These are phyloP conservation scores for Epichloe gansuensis DNA, from an alignment of 2,329 filamentous ascomycete species.

Conservation along the genomic window DNA sequence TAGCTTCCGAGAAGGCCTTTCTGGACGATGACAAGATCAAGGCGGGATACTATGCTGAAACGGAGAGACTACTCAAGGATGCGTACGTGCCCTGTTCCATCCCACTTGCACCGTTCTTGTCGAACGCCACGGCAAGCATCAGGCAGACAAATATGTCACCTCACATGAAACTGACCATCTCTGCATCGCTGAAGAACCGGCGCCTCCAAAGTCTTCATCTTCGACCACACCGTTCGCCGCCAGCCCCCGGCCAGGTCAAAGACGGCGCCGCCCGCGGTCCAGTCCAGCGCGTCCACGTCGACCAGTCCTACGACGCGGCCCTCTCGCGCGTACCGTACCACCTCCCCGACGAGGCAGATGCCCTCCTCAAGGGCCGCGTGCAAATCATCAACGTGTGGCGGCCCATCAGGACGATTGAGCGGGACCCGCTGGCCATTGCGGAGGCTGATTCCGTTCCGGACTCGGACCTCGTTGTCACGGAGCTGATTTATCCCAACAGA, in stretches of 20 bases:
- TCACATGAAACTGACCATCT: no score
- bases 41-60: slow-evolving; percentile 57
- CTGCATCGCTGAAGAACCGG: slow-evolving; percentile 33
- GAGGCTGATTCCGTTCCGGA: slow-evolving; percentile 38
- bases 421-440: slow-evolving; percentile 42
- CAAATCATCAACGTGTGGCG: slow-evolving; percentile 45
- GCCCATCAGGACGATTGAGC: slow-evolving; percentile 32
- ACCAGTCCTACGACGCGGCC: slow-evolving; percentile 39
- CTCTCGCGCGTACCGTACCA: slow-evolving; percentile 26
- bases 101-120: not conserved
- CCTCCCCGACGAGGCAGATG: slow-evolving; percentile 31
- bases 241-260: slow-evolving; percentile 30
- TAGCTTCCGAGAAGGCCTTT: slow-evolving; percentile 25
- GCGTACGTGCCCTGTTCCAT: slow-evolving; percentile 22
- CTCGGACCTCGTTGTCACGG: slow-evolving; percentile 34
- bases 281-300: slow-evolving; percentile 40
- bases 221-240: slow-evolving; percentile 46
- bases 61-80: slow-evolving; percentile 53
- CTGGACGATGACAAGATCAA: slow-evolving; percentile 50
- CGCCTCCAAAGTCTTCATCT: slow-evolving; percentile 43
- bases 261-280: slow-evolving; percentile 26
- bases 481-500: slow-evolving; percentile 38
- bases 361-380: slow-evolving; percentile 31
- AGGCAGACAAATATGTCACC: no score
- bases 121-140: no score